phyloP scores from a whole-genome alignment of 2,329 filamentous ascomycete species.

The Aspergillus sp. region DNA sequence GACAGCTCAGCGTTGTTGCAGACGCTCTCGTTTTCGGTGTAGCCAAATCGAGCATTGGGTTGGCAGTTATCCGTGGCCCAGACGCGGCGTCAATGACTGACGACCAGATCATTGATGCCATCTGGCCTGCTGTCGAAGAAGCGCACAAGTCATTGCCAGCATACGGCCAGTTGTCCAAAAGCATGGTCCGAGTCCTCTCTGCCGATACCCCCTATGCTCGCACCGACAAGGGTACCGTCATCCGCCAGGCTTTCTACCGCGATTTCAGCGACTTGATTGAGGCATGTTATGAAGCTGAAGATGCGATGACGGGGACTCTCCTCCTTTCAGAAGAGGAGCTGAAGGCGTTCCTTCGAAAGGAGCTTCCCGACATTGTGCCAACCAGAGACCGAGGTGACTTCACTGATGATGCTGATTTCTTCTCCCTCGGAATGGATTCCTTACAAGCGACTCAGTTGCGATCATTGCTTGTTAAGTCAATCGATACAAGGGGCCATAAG shows the following conservation, averaged over 20 bases:
- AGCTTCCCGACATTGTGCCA: slow-evolving; percentile 27
- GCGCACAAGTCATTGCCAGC: slow-evolving; percentile 53
- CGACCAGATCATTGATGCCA: slow-evolving; percentile 47
- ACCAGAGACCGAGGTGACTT: slow-evolving; percentile 17
- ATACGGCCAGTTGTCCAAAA: slow-evolving; percentile 54
- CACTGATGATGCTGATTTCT: slow-evolving; percentile 55
- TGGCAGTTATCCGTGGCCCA: slow-evolving; percentile 55
- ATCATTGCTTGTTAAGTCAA: slow-evolving; percentile 48
- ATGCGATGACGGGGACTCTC: slow-evolving; percentile 19
- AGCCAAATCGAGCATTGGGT: slow-evolving; percentile 52
- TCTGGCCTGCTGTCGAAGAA: slow-evolving; percentile 52
- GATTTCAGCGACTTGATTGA: slow-evolving; percentile 50
- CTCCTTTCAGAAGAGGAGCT: slow-evolving; percentile 21
- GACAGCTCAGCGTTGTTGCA: slow-evolving; percentile 52
- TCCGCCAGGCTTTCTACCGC: slow-evolving; percentile 51
- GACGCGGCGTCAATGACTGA: slow-evolving; percentile 42
- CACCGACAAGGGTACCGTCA: slow-evolving; percentile 59
- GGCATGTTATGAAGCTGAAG: slow-evolving; percentile 38
- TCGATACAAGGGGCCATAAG: slow-evolving; percentile 51
- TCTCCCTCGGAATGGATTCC: slow-evolving; percentile 57
- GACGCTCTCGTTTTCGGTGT: slow-evolving; percentile 61
- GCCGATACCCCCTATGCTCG: slow-evolving; percentile 47
- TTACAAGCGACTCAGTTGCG: slow-evolving; percentile 59
- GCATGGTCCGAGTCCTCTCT: slow-evolving; percentile 53
- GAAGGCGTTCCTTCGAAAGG: slow-evolving; percentile 33